These are phyloP conservation scores for Macadamia tetraphylla DNA, from an alignment of 164 flowering plant species.

Conservation along the genomic window DNA sequence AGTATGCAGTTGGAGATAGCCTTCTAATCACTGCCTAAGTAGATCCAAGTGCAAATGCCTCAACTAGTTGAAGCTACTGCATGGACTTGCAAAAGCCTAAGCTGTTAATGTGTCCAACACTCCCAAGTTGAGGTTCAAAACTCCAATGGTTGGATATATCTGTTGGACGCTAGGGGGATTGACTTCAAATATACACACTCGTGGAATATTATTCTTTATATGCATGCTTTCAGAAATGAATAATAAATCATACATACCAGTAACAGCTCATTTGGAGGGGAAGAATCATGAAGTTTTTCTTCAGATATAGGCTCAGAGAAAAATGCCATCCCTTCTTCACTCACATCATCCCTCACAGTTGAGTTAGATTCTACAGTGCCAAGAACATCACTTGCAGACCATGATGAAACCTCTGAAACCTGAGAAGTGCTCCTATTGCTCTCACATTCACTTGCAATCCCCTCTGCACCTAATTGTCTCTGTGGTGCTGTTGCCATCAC, in stretches of 20 bases:
- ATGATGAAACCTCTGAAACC: conserved; percentile 17
- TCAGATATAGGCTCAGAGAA: conserved; percentile 3
- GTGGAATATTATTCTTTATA: too few species aligned
- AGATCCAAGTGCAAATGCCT: too few species aligned
- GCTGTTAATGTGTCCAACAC: too few species aligned
- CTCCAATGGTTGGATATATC: too few species aligned
- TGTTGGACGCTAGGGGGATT: too few species aligned
- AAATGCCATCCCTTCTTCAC: conserved; percentile 12
- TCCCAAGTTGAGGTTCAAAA: too few species aligned
- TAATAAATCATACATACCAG: neutral
- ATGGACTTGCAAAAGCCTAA: too few species aligned
- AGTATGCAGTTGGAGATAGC: too few species aligned
- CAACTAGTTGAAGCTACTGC: too few species aligned
- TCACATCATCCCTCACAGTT: conserved; percentile 11
- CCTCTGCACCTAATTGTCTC: conserved; percentile 16
- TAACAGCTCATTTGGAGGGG: conserved; percentile 41
- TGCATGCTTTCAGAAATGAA: too few species aligned
- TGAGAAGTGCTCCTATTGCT: conserved; percentile 14
- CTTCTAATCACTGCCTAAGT: too few species aligned
- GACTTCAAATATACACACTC: too few species aligned
- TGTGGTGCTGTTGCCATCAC: conserved; percentile 19
- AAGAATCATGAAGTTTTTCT: conserved; percentile 13
- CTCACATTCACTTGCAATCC: conserved; percentile 21
- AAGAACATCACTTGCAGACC: conserved; percentile 24
- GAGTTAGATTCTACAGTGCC: conserved; percentile 9